Percentiles rank a stretch among this genome's conserved stretches.
Conservation (phyloP, 495 filamentous ascomycete genomes). For the Penicillium coprophilum region DNA sequence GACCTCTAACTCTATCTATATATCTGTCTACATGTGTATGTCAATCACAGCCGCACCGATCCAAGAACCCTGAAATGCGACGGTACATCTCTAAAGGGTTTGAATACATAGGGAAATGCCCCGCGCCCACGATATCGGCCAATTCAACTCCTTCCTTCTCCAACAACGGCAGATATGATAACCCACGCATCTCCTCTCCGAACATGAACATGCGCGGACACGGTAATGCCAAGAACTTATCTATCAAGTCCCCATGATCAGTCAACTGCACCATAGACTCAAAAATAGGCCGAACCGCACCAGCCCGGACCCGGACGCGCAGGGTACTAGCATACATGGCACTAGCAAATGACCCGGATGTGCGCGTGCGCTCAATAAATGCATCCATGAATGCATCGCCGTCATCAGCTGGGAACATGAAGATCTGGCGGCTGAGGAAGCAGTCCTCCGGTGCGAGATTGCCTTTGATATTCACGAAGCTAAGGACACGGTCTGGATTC, state of each 20-base stretch:
- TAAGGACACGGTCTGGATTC: constrained; percentile 21
- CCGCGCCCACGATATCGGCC: constrained; percentile 25
- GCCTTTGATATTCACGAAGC: constrained; percentile 36
- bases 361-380: constrained; percentile 25
- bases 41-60: constrained; percentile 7
- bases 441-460: constrained; percentile 35
- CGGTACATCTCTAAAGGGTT: constrained; percentile 33
- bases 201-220: constrained; percentile 34
- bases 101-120: constrained; percentile 39
- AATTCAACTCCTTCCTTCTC: constrained; percentile 27
- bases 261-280: constrained; percentile 32
- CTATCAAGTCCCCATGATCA: constrained; percentile 24
- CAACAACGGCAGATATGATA: constrained; percentile 26
- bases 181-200: constrained; percentile 23
- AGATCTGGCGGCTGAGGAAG: constrained; percentile 33
- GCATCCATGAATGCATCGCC: constrained; percentile 24
- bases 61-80: constrained; percentile 22
- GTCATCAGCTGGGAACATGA: constrained; percentile 22
- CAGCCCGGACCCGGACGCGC: constrained; percentile 19
- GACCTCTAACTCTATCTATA: neutral
- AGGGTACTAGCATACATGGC: constrained; percentile 29
- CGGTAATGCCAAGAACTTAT: constrained; percentile 21
- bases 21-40: too few relatives aligned
- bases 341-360: constrained; percentile 16
- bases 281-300: constrained; percentile 26